Percentiles rank a stretch among this genome's conserved stretches.
Conservation (phyloP, 2,329 filamentous ascomycete species). For the Calonectria fujianensis region DNA sequence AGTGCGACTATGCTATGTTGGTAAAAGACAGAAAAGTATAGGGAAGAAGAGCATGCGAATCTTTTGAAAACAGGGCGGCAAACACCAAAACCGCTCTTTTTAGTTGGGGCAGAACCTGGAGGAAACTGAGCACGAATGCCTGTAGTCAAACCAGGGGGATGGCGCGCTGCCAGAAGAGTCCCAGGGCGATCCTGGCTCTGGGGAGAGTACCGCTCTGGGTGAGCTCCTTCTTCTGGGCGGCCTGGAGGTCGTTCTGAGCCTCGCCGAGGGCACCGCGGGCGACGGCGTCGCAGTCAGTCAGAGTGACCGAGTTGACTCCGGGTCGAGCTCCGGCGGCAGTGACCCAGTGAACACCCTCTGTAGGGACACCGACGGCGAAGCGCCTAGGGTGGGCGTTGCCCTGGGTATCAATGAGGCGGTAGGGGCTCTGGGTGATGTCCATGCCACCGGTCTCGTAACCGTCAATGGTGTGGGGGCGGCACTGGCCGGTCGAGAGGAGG, state of each 20-base stretch:
- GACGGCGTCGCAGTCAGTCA: constrained; percentile 12
- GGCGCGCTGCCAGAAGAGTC: constrained; percentile 15
- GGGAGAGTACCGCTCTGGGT: constrained; percentile 7
- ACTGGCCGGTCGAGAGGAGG: constrained; percentile 1
- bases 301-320: constrained; percentile 16
- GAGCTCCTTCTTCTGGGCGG: neutral
- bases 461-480: constrained; percentile 10
- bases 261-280: constrained; percentile 4
- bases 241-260: constrained; percentile 13
- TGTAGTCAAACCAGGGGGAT: constrained; percentile 17
- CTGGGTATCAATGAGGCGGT: neutral
- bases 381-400: constrained; percentile 1
- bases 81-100: constrained; percentile 8
- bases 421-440: constrained; percentile 21
- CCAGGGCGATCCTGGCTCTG: constrained; percentile 4
- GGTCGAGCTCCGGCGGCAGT: constrained; percentile 6
- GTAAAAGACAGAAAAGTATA: constrained; percentile 6
- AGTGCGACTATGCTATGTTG: constrained; percentile 4
- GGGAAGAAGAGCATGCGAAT: constrained; percentile 4
- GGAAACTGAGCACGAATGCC: neutral
- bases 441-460: constrained; percentile 20
- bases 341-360: constrained; percentile 16
- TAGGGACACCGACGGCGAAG: constrained; percentile 12
- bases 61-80: constrained; percentile 2
- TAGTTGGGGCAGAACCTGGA: constrained; percentile 1